Conservation (phyloP, 2,329 filamentous ascomycete genomes). For the Gnomoniopsis sp. region DNA sequence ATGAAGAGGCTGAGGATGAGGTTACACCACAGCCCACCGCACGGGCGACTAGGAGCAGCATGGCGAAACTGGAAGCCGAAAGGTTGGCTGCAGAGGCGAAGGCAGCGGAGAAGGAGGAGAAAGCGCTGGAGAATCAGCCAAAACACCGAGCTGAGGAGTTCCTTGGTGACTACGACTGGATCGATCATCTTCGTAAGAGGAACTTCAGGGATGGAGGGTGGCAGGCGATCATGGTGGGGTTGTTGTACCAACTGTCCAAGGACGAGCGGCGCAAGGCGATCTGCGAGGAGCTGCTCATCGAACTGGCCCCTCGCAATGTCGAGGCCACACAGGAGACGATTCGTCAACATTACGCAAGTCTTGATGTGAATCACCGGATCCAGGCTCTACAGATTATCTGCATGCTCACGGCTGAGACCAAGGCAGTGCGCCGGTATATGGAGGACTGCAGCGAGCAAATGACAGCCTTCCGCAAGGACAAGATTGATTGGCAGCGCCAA, state of each 20-base stretch:
- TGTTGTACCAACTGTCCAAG: slow-evolving; percentile 81
- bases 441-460: slow-evolving; percentile 90
- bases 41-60: slow-evolving; percentile 79
- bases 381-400: slow-evolving; percentile 80
- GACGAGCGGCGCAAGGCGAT: slow-evolving; percentile 64
- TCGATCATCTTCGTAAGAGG: slow-evolving; percentile 76
- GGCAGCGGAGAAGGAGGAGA: slow-evolving; percentile 47
- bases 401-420: slow-evolving; percentile 81
- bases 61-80: slow-evolving; percentile 77
- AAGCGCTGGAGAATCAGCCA: slow-evolving; percentile 43
- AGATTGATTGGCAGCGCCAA: slow-evolving; percentile 85
- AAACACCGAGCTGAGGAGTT: slow-evolving; percentile 74
- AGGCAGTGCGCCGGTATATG: slow-evolving; percentile 81
- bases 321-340: slow-evolving; percentile 76
- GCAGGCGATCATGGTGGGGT: slow-evolving; percentile 83
- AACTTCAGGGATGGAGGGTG: slow-evolving; percentile 87
- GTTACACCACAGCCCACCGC: slow-evolving; percentile 64
- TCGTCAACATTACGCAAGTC: slow-evolving; percentile 63
- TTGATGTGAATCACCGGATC: slow-evolving; percentile 82
- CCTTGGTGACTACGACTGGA: slow-evolving; percentile 74
- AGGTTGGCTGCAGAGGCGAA: slow-evolving; percentile 59
- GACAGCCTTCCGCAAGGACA: slow-evolving; percentile 92
- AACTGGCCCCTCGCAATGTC: slow-evolving; percentile 75
- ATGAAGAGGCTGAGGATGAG: slow-evolving; percentile 57
- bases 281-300: slow-evolving; percentile 75